Evolutionary conservation across 345 rosid genomes (phyloP), one percentile per base, ranked within the genome.

Genomic region (Kandelia obovata): DNA sequence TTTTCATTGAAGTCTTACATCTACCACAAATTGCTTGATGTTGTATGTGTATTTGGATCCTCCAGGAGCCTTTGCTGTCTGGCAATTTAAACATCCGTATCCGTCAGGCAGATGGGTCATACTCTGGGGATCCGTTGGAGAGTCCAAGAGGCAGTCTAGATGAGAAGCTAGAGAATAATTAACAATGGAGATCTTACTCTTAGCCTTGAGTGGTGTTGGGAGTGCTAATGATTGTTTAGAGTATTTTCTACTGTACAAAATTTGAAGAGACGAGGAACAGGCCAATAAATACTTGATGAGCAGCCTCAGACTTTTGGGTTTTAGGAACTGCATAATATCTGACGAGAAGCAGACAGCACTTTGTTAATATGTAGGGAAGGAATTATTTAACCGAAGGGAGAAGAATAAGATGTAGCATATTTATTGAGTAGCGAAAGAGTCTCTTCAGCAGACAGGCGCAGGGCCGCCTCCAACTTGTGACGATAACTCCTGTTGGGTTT

Each of bases 71-170:
- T 27, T 73, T 79, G 35, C 79, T 84, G 43, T 83, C 96, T 23
- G 83, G 88, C 76, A 92, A 87, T 75, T 82, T 88, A 85, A 87
- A 90, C 78, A 79, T 84, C 60, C 76, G 75, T 68, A 73, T 84
- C 65, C 85, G 90, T 74, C 92, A 88, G 77, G 80, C 93, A 4
- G 96, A 90, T 74, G 92, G 96, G 31, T 92, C 95, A 25, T 90
- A 88, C 70, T 67, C 83, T 21, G 89, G 82, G 75, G 93, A 89
- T 77, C 71, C 79, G 20, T 27, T 83, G 62, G 89, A 86, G 53
- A 82, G 89, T 74, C 86, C 78, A 15, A 75, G 68, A 64, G 86
- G 77, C 61, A 78, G 66, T 58, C 57, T 77, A 65, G 83, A 80
- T 28, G 86, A 83, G 75, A 79, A 72, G 63, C 80, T 64, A 20